Evolutionary conservation across 2,329 filamentous ascomycete genomes (phyloP), one percentile per base, ranked within the genome.

Genomic region (Fusarium sp.): DNA sequence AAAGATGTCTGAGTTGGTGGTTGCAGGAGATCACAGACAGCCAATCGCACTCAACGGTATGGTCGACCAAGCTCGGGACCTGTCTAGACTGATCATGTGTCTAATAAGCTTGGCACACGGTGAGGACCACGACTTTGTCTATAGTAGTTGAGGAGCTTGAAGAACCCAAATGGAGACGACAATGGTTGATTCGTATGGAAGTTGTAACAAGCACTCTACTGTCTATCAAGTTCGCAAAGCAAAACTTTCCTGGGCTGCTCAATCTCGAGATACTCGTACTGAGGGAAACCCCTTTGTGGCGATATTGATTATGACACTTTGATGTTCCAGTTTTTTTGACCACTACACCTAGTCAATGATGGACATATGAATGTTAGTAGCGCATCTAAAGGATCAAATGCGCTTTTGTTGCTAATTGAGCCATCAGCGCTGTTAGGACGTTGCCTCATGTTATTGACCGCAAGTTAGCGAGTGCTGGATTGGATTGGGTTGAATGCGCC

Each of bases 21-120:
- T 65, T 67, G 57, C 59, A 65, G 52, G 40, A 68, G 52, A 62
- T 54, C 44, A 55, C 40, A 46, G 55, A 58, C 57, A 66, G 62
- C 72, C 72, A 74, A 73, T 73, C 60, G 61, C 65, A 51, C 61
- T 26, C 53, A 44, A 44, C 56, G 50, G 53, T 47, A 58, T 69
- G 54, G 71, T 64, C 44, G 64, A 70, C 58, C 64, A 57, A 72
- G 54, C 67, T 54, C 40, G 34, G 62, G 55, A 68, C 55, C 65
- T 69, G 52, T 69, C 65, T 55, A 46, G 47, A 44, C 28, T 68
- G 65, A 69, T 69, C 65, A 68, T 68, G 65, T 65, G 65, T 62
- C 61, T 33, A 69, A 66, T 62, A 51, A 69, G 42, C 65, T 69
- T 54, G 61, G 34, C 65, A 51, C 61, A 69, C 50, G 41, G 57